phyloP scores from a whole-genome alignment of 1,284 basidiomycete species.

The Irpex sp. region DNA sequence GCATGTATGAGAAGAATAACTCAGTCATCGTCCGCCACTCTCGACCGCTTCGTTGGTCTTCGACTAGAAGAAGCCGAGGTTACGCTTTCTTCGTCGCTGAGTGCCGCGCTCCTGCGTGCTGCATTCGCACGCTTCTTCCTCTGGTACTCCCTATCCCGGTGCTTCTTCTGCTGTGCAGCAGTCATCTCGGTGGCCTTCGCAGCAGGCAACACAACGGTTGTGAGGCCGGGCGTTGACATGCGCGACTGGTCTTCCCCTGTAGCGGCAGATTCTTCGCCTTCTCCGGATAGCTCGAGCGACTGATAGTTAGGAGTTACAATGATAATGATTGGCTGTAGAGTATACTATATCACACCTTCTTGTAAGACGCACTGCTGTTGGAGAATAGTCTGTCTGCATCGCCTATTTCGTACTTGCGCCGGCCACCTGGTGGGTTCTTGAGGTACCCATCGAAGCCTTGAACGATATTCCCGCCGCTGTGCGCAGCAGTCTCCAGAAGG shows the following conservation, averaged over 20 bases:
- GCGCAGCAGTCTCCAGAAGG: slow-evolving; percentile 62
- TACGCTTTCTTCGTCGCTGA: slow-evolving; percentile 67
- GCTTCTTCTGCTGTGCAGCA: slow-evolving; percentile 70
- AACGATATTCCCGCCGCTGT: slow-evolving; percentile 79
- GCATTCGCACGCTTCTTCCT: slow-evolving; percentile 64
- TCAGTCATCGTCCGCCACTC: slow-evolving; percentile 55
- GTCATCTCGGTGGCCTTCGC: slow-evolving; percentile 61
- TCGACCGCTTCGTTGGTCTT: slow-evolving; percentile 56
- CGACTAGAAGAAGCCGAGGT: slow-evolving; percentile 42
- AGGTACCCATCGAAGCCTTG: slow-evolving; percentile 81
- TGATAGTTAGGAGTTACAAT: slow-evolving; percentile 21
- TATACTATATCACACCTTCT: slow-evolving; percentile 46
- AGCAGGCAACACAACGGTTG: slow-evolving; percentile 72
- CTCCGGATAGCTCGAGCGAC: slow-evolving; percentile 72
- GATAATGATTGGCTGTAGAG: not conserved
- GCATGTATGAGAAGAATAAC: not conserved
- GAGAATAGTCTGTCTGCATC: slow-evolving; percentile 80
- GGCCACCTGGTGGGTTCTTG: slow-evolving; percentile 64
- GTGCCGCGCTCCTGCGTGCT: slow-evolving; percentile 13
- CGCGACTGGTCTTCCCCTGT: slow-evolving; percentile 49
- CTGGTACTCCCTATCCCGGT: slow-evolving; percentile 72
- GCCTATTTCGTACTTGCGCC: slow-evolving; percentile 68
- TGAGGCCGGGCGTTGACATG: slow-evolving; percentile 59
- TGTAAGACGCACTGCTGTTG: slow-evolving; percentile 68
- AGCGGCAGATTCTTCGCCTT: slow-evolving; percentile 61